These are phyloP conservation scores for Alternaria arbusti DNA, from an alignment of 2,329 filamentous ascomycete species.

Conservation along the genomic window DNA sequence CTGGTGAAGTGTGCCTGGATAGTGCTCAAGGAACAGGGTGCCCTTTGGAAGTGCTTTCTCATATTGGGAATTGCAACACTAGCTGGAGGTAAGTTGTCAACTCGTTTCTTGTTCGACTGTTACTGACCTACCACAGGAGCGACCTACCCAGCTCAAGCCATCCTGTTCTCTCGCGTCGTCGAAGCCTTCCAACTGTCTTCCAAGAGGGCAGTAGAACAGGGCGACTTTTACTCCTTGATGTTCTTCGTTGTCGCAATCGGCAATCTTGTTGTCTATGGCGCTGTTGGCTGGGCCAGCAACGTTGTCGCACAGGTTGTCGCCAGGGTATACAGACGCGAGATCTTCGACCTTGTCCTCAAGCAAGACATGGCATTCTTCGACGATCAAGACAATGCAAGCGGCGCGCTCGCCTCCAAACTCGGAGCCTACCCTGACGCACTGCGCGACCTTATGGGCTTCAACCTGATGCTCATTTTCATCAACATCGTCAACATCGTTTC, in stretches of 20 bases:
- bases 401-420: constrained; percentile 74
- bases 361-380: constrained; percentile 96
- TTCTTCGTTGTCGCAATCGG: constrained; percentile 62
- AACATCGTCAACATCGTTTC: constrained; percentile 80
- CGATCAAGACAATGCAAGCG: constrained; percentile 84
- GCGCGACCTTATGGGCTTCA: constrained; percentile 84
- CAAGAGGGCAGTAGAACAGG: constrained; percentile 47
- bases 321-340: constrained; percentile 51
- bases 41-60: constrained; percentile 48
- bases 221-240: constrained; percentile 62
- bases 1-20: constrained; percentile 34
- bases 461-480: constrained; percentile 83
- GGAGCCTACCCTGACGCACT: constrained; percentile 80
- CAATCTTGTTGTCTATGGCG: constrained; percentile 53
- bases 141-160: constrained; percentile 56
- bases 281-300: constrained; percentile 55
- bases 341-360: constrained; percentile 86
- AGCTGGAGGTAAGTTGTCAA: constrained; percentile 30
- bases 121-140: constrained; percentile 40
- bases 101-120: background rate
- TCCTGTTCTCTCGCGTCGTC: constrained; percentile 59
- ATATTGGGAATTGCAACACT: constrained; percentile 37
- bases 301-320: constrained; percentile 51
- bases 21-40: constrained; percentile 40
- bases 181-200: constrained; percentile 55